Base-by-base conservation (phyloP, 345 rosid species). In the Camelina sativa region DNA sequence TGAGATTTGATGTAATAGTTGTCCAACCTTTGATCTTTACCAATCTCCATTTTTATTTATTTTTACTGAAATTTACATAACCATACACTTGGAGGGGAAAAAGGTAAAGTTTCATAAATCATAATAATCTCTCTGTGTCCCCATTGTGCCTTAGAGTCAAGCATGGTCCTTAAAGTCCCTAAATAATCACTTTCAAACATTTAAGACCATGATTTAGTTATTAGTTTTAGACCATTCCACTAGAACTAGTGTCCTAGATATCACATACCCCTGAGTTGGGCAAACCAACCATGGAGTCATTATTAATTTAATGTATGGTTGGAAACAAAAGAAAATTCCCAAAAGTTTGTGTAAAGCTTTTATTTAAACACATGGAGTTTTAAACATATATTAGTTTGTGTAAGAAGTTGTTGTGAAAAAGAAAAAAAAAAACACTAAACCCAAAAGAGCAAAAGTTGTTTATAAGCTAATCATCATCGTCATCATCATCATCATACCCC, bases 291-390 rank as follows among this genome's bases (percentile, higher is more conserved):
- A 37, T 8, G 40, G 40, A 37, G 10, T 37, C 11, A 37, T 2
- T 37, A 8, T 8, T 37, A 37, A 37, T 8, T 37, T 9, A 9
- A 38, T 38, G 4, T 38, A 38, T 38, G 41, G 41, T 38, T 38
- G 41, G 11, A 37, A 37, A 32, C 1, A 37, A 37, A 35, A 35
- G 3, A 35, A 43, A 35, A 59, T 11, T 59, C 19, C 64, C n/a
- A n/a, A n/a, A n/a, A n/a, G n/a, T n/a, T n/a, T n/a, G n/a, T n/a
- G 74, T 68, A 76, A 59, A 61, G 56, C 58, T 54, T 69, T 76
- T 69, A 76, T 76, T 76, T 69, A 69, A 62, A 69, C 64, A 76
- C 70, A 76, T 20, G 50, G 28, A 53, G 25, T 44, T 43, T 46
- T 23, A 23, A 53, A 69, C 64, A 67, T 60, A 40, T 48, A 69